A percentile compares a stretch with the other conserved stretches of the same genome.
phyloP scores from a whole-genome alignment of 1,139 yeast species.

The Kodamaea derodonti region DNA sequence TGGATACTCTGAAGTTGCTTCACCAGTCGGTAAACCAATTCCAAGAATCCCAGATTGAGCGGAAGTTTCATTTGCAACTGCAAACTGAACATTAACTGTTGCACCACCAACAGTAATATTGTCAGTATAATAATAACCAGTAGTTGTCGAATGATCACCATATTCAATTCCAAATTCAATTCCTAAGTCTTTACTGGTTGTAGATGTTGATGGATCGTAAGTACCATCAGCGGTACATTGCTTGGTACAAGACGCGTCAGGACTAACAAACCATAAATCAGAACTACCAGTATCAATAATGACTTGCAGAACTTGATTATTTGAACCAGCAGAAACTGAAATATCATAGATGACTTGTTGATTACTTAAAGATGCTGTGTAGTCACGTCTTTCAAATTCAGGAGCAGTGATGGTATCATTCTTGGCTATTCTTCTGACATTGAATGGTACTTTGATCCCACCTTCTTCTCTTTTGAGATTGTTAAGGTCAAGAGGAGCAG shows the following conservation, averaged over 20 bases:
- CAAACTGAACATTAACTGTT: constrained; percentile 15
- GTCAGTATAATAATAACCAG: constrained; percentile 16
- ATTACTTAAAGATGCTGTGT: background rate
- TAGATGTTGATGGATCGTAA: constrained; percentile 9
- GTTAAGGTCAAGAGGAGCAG: background rate
- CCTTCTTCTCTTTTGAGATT: background rate
- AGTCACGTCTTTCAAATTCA: background rate
- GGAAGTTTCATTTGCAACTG: constrained; percentile 11
- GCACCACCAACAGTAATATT: constrained; percentile 11
- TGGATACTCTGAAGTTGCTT: constrained; percentile 11
- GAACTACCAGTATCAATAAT: constrained; percentile 20
- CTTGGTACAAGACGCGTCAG: constrained; percentile 1
- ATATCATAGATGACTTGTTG: constrained; percentile 5
- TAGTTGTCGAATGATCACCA: constrained; percentile 12
- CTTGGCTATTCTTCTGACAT: background rate
- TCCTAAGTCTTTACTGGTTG: constrained; percentile 6
- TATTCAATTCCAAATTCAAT: constrained; percentile 12
- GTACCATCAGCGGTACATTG: constrained; percentile 8
- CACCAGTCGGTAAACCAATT: constrained; percentile 11
- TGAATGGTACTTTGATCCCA: background rate
- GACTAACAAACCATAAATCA: constrained; percentile 17
- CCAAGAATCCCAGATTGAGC: constrained; percentile 16
- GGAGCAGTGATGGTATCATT: background rate
- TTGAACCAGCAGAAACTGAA: constrained; percentile 9
- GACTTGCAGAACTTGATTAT: constrained; percentile 9